A percentile compares a stretch with the other conserved stretches of the same genome.
phyloP scores from a whole-genome alignment of 768 basidiomycete genomes.

The Psilocybe cyanescens region DNA sequence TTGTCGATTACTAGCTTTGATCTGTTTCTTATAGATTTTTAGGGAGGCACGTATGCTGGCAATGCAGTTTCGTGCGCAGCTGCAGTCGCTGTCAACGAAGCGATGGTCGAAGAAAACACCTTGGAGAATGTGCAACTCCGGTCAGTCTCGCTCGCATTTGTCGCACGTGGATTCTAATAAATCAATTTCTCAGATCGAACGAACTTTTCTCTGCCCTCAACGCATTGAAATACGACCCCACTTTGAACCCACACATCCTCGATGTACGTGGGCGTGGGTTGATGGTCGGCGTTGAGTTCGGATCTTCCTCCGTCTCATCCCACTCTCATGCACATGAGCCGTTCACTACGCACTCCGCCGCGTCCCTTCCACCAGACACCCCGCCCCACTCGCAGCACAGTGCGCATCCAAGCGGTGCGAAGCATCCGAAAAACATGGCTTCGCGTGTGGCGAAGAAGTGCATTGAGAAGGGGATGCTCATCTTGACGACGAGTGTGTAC shows the following conservation, averaged over 20 bases:
- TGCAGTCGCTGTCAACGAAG: conserved; percentile 79
- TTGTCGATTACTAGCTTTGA: background rate
- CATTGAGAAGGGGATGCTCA: conserved; percentile 82
- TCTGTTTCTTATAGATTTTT: conserved; percentile 4
- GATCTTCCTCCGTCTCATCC: conserved; percentile 56
- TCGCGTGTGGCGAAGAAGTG: conserved; percentile 76
- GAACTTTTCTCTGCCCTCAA: conserved; percentile 72
- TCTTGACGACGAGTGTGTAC: conserved; percentile 89
- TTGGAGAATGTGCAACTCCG: conserved; percentile 79
- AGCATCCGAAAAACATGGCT: conserved; percentile 55
- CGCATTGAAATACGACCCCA: conserved; percentile 55
- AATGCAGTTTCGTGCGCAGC: conserved; percentile 94
- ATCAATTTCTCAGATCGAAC: conserved; percentile 50
- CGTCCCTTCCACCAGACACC: conserved; percentile 5
- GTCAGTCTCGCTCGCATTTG: conserved; percentile 33
- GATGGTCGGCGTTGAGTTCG: conserved; percentile 87
- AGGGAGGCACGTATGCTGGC: conserved; percentile 92
- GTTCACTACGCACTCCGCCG: conserved; percentile 25
- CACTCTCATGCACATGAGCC: conserved; percentile 18
- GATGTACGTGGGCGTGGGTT: conserved; percentile 90
- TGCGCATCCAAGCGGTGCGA: conserved; percentile 10
- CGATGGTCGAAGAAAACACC: conserved; percentile 79
- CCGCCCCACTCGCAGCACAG: background rate
- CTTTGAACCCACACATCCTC: conserved; percentile 61
- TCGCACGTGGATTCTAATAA: background rate